phyloP scores from a whole-genome alignment of 371 early-diverging fungal species.

The Mucor plumbeus region DNA sequence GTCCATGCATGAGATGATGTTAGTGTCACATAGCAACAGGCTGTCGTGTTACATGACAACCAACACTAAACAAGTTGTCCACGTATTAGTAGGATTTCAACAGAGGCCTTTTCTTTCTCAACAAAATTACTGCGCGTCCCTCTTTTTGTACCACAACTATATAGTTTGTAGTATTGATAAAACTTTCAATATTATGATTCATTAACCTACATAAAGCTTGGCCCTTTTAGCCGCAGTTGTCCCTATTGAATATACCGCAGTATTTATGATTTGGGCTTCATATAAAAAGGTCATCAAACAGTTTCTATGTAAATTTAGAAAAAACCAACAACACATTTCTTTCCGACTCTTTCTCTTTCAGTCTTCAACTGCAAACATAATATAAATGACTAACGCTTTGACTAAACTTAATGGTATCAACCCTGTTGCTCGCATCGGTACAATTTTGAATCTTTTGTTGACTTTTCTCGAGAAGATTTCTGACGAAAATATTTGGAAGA shows the following conservation, averaged over 20 bases:
- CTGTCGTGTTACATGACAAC: slow-evolving; percentile 4
- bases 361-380: neutral
- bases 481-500: slow-evolving; percentile 41
- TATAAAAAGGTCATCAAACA: neutral
- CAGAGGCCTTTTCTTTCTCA: neutral
- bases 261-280: neutral
- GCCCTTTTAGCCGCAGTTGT: neutral
- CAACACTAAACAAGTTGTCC: neutral
- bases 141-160: neutral
- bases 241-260: neutral
- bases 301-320: too few relatives aligned
- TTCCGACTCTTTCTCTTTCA: neutral
- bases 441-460: slow-evolving; percentile 24
- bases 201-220: neutral
- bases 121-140: neutral
- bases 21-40: neutral
- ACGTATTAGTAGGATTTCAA: neutral
- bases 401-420: slow-evolving; percentile 9
- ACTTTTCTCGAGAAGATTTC: slow-evolving; percentile 37
- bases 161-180: neutral
- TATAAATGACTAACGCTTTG: slow-evolving; percentile 1
- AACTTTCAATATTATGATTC: neutral
- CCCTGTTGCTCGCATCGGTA: slow-evolving; percentile 8
- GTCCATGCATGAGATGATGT: neutral
- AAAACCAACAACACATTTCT: neutral